Conservation (phyloP, 1,284 basidiomycete species). For the Termitomyces sp. region DNA sequence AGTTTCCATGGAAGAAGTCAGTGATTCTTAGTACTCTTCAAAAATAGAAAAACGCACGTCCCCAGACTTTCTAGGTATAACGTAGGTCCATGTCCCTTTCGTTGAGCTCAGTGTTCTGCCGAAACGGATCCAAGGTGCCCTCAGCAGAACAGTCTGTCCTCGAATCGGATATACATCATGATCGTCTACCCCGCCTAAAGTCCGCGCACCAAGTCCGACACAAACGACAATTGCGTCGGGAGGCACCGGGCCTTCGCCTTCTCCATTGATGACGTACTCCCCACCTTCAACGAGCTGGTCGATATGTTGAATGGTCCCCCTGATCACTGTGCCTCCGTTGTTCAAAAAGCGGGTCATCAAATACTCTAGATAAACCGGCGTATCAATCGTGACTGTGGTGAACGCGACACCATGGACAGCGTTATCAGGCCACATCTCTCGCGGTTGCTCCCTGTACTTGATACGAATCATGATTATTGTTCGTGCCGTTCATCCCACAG, state of each 20-base stretch:
- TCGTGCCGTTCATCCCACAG: not conserved
- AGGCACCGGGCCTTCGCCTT: slow-evolving; percentile 17
- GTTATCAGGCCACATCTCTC: slow-evolving; percentile 33
- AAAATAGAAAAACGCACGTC: slow-evolving; percentile 42
- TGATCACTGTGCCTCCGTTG: slow-evolving; percentile 54
- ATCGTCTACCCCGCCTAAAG: slow-evolving; percentile 21
- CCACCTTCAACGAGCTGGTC: slow-evolving; percentile 62
- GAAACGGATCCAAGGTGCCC: slow-evolving; percentile 21
- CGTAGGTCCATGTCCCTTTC: slow-evolving; percentile 56
- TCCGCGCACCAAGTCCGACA: slow-evolving; percentile 55
- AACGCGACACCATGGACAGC: slow-evolving; percentile 51
- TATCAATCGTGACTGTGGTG: slow-evolving; percentile 65
- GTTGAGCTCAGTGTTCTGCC: slow-evolving; percentile 50
- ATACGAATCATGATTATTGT: slow-evolving; percentile 27
- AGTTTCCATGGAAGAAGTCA: not conserved
- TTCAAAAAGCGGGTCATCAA: slow-evolving; percentile 58
- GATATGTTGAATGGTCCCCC: slow-evolving; percentile 59
- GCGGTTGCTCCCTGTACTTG: slow-evolving; percentile 50
- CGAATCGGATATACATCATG: slow-evolving; percentile 19
- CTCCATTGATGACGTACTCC: slow-evolving; percentile 33
- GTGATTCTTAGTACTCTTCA: not conserved
- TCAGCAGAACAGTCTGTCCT: slow-evolving; percentile 21
- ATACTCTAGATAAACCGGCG: slow-evolving; percentile 63
- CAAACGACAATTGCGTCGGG: slow-evolving; percentile 63
- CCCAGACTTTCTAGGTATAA: slow-evolving; percentile 65